Evolutionary conservation across 768 basidiomycete species (phyloP).

Genomic region (Russula brevipes): DNA sequence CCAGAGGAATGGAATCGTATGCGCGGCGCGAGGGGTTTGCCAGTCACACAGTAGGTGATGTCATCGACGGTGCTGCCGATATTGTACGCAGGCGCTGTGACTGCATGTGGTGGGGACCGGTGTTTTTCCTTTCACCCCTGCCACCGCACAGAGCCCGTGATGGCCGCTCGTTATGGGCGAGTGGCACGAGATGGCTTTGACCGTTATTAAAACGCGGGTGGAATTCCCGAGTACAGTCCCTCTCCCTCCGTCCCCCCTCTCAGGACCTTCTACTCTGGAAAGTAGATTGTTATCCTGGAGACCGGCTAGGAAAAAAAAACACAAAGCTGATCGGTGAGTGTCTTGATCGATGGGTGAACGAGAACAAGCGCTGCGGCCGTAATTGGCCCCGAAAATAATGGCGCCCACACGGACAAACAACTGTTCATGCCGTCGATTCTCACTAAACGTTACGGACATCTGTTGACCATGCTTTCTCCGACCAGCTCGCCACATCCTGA

Average conservation of each 20-base stretch:
- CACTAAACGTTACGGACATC: constrained; percentile 13
- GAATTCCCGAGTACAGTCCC: not conserved
- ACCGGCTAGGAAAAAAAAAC: not conserved
- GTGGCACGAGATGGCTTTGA: not conserved
- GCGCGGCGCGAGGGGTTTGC: not conserved
- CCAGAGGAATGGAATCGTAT: not conserved
- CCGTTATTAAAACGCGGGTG: not conserved
- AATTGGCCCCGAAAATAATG: constrained; percentile 30
- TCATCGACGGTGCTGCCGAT: not conserved
- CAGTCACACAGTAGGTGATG: not conserved
- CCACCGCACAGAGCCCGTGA: not conserved
- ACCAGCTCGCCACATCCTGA: constrained; percentile 8
- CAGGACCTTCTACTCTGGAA: not conserved
- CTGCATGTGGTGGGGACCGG: not conserved
- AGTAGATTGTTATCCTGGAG: not conserved
- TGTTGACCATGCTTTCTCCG: constrained; percentile 16
- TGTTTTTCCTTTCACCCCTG: not conserved
- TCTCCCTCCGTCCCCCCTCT: not conserved
- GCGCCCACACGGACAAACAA: constrained; percentile 49
- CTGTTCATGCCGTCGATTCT: constrained; percentile 31
- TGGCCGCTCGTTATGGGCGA: not conserved
- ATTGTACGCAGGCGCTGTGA: not conserved
- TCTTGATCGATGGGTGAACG: constrained; percentile 15
- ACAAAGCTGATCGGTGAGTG: not conserved
- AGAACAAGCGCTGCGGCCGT: constrained; percentile 14